These are phyloP conservation scores for Neurospora tetrasperma DNA, from an alignment of 495 filamentous ascomycete genomes.

Conservation along the genomic window DNA sequence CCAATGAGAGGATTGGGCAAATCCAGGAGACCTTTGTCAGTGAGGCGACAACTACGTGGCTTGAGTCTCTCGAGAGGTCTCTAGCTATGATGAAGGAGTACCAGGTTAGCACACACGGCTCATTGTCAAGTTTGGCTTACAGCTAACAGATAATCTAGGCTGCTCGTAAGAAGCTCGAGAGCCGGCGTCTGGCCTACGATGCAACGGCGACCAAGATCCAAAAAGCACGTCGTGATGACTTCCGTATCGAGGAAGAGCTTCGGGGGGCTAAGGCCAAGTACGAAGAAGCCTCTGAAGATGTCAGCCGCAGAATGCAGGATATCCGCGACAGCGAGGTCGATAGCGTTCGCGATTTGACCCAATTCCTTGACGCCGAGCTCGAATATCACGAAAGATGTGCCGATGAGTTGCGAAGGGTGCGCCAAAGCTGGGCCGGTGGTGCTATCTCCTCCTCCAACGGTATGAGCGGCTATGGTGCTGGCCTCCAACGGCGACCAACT, in stretches of 20 bases:
- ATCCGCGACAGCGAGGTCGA: conserved; percentile 88
- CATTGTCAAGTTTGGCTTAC: not conserved
- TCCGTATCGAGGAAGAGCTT: conserved; percentile 85
- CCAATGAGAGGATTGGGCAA: conserved; percentile 80
- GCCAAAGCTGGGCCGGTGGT: conserved; percentile 34
- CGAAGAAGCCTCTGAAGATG: conserved; percentile 91
- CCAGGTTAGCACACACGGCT: conserved; percentile 41
- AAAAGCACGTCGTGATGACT: conserved; percentile 89
- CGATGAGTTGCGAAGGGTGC: conserved; percentile 50
- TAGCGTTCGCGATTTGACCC: conserved; percentile 65
- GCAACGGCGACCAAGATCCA: conserved; percentile 85
- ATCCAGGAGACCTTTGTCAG: conserved; percentile 78
- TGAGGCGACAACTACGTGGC: conserved; percentile 78
- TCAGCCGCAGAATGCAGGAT: conserved; percentile 87
- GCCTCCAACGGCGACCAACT: conserved; percentile 18
- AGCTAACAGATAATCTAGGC: conserved; percentile 36
- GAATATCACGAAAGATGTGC: conserved; percentile 84
- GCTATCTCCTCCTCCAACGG: conserved; percentile 3
- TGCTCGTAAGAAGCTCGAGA: conserved; percentile 91
- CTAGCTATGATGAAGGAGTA: conserved; percentile 97
- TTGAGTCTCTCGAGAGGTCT: conserved; percentile 82
- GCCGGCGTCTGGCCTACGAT: conserved; percentile 82
- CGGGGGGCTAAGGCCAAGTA: conserved; percentile 90
- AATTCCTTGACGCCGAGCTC: conserved; percentile 83
- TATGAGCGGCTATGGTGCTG: conserved; percentile 12